Base-by-base conservation (phyloP, 2,329 filamentous ascomycete genomes). In the Mycosphaerelloides madeirae region DNA sequence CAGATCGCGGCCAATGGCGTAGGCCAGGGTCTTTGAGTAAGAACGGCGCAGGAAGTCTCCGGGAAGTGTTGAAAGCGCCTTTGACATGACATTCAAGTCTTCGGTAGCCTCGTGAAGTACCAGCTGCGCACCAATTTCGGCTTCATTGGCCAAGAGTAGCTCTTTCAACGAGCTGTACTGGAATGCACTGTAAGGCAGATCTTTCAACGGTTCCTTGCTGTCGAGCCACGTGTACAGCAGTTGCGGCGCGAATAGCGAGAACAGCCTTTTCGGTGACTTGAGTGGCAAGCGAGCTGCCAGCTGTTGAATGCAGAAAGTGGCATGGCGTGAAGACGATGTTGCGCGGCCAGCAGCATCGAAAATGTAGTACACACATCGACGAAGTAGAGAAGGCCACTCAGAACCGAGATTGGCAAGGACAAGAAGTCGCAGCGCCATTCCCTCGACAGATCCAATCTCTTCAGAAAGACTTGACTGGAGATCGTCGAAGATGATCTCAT, bases 221-320 rank as follows among this genome's bases (percentile, higher is more conserved):
- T 87, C 81, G 3, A 94, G 78, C 91, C 90, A 98, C 0, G 89
- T 95, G 61, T 87, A 95, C 3, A 97, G 71, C 6, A 98, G 74
- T 59, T 98, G 93, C 2, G 90, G 82, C 6, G 87, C 83, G 61
- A 97, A 98, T 0, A 97, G 72, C 5, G 73, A 72, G 60, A 98
- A 96, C 1, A 99, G 70, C 28, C 83, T 77, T 55, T 76, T 79
- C 0, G 88, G 74, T 34, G 80, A 79, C 18, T 74, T 66, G 16
- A 97, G 75, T 0, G 75, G 68, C 28, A 96, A 75, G 0, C 76
- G 74, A 11, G 64, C 67, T 3, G 90, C 80, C 25, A 96, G 81
- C 11, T 77, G 72, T 3, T 66, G 63, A 33, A 96, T 73, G 55
- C 87, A 94, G 40, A 77, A 77, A 43, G 78, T 79, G 1, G 91